Evolutionary conservation across 768 basidiomycete genomes (phyloP).

Genomic region (Tubosaeta sp.): DNA sequence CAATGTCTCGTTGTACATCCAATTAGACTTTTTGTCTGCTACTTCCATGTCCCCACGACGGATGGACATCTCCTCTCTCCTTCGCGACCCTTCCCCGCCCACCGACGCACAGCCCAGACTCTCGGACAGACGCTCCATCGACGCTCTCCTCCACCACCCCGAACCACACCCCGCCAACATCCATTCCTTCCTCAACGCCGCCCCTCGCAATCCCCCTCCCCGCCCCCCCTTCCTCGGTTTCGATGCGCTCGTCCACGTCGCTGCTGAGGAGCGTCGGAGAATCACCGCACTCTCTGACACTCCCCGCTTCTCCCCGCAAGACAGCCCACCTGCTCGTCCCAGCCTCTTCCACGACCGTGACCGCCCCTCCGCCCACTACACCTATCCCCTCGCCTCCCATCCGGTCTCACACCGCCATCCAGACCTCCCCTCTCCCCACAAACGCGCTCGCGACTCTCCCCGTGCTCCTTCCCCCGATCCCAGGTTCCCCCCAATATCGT

Average conservation of each 20-base stretch:
- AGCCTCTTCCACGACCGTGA: conserved; percentile 24
- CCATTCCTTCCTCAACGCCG: conserved; percentile 21
- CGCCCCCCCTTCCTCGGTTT: conserved; percentile 36
- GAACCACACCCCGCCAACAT: conserved; percentile 11
- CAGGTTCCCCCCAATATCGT: conserved; percentile 6
- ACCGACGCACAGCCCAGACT: not conserved
- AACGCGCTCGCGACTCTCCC: conserved; percentile 20
- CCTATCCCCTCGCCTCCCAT: not conserved
- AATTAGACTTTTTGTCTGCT: not conserved
- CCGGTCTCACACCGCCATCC: not conserved
- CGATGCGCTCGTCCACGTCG: conserved; percentile 69
- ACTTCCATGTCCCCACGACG: conserved; percentile 56
- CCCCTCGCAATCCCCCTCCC: conserved; percentile 1
- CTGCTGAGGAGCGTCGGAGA: conserved; percentile 59
- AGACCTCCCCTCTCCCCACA: conserved; percentile 11
- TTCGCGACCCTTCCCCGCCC: conserved; percentile 37
- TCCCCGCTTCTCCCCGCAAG: not conserved
- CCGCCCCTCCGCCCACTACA: conserved; percentile 6
- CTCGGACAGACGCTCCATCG: conserved; percentile 13
- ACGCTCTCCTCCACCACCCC: conserved; percentile 17
- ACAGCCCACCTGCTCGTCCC: not conserved
- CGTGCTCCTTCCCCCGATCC: conserved; percentile 10
- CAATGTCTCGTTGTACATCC: conserved; percentile 90
- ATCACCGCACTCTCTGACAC: conserved; percentile 30
- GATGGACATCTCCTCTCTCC: conserved; percentile 72